phyloP scores from a whole-genome alignment of 2,329 filamentous ascomycete genomes.

The Trichocomaceae sp. region DNA sequence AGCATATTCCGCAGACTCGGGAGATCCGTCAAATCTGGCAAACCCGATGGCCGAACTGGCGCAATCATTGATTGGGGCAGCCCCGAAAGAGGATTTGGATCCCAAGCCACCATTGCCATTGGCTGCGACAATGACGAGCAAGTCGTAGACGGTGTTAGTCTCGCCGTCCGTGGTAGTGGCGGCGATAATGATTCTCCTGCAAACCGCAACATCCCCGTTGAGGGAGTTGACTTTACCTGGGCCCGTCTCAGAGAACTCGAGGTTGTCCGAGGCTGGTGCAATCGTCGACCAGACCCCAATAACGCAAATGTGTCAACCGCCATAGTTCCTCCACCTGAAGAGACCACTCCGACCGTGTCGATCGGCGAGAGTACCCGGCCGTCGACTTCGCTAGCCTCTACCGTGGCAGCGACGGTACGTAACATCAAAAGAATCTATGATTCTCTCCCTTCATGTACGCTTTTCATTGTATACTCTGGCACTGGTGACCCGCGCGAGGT shows the following conservation, averaged over 20 bases:
- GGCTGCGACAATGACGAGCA: conserved; percentile 52
- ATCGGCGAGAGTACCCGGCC: neutral
- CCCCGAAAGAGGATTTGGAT: conserved; percentile 56
- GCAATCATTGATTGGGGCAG: conserved; percentile 86
- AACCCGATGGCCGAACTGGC: conserved; percentile 35
- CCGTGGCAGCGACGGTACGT: conserved; percentile 46
- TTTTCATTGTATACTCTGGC: conserved; percentile 59
- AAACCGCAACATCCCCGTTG: conserved; percentile 39
- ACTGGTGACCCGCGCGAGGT: conserved; percentile 56
- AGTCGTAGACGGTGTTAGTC: conserved; percentile 51
- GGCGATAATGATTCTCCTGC: conserved; percentile 13
- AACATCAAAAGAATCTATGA: conserved; percentile 50
- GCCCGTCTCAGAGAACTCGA: conserved; percentile 57
- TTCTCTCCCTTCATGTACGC: conserved; percentile 51
- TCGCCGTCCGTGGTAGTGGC: conserved; percentile 44
- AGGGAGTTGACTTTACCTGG: conserved; percentile 58
- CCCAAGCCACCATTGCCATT: conserved; percentile 50
- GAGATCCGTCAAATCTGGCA: conserved; percentile 44
- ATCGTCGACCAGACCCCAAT: conserved; percentile 41
- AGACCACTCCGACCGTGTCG: conserved; percentile 14
- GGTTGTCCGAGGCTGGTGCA: conserved; percentile 55
- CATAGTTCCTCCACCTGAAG: conserved; percentile 22
- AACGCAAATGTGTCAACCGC: conserved; percentile 35
- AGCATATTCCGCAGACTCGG: conserved; percentile 81
- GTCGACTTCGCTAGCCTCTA: conserved; percentile 35